Evolutionary conservation across 805 yeast species (phyloP), one percentile per base, ranked within the genome.

Genomic region (Nematodospora valgi): DNA sequence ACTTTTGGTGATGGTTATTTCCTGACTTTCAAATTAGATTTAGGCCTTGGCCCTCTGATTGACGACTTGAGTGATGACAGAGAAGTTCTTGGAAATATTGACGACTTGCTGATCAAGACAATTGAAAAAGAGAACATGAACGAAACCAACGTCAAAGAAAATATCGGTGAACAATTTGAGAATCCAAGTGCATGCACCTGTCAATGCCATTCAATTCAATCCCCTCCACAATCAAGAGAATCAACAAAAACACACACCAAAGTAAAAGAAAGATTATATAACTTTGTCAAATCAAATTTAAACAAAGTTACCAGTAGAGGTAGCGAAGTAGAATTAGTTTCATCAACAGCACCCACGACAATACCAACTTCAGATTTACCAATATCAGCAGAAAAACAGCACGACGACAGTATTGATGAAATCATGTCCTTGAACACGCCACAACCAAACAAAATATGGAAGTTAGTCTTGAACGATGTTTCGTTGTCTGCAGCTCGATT

Each of bases 401-500:
- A n/a, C n/a, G n/a, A n/a, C n/a, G n/a, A n/a, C n/a, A n/a, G n/a
- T n/a, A n/a, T n/a, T 6, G 26, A 30, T 30, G 28, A 21, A 7
- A 14, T 21, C 28, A 11, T 30, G 6, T 12, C 33, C 25, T 7
- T 13, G 5, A 18, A 13, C 23, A 28, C 16, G 11, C 11, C 3
- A n/a, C n/a, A 23, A 18, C 24, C 16, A 15, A n/a, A 24, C 3
- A 39, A 34, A 12, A 48, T 49, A 6, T 62, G 68, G 69, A 52
- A 56, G 29, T 44, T 48, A 6, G 61, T 62, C 1, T 43, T 54
- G 23, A 61, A 59, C 41, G 65, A 58, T 16, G 52, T 55, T 18
- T 56, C 66, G n/a, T 46, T 60, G 33, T 46, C 59, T 9, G 68
- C 68, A 0, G 69, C 68, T 4, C 42, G 62, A 21, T 47, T 59